These are phyloP conservation scores for Saccharomycopsis sp. DNA, from an alignment of 805 yeast species.

Conservation along the genomic window DNA sequence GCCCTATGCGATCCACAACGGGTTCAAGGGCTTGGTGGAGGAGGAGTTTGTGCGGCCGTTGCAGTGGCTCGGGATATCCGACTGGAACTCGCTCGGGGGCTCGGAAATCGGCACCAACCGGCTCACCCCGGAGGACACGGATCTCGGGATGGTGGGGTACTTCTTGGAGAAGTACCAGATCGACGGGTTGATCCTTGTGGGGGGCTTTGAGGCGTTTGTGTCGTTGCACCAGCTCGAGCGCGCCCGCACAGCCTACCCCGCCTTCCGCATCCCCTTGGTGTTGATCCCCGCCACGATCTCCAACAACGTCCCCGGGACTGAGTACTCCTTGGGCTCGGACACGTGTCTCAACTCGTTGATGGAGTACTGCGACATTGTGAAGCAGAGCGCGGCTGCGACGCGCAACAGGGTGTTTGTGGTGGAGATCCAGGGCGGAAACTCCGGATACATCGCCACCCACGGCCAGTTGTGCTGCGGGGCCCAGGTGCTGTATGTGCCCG, in stretches of 20 bases:
- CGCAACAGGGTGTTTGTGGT: constrained; percentile 75
- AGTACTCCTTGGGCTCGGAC: constrained; percentile 69
- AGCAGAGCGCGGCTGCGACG: constrained; percentile 72
- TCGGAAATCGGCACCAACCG: constrained; percentile 80
- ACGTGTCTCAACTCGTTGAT: constrained; percentile 67
- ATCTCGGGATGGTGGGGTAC: constrained; percentile 66
- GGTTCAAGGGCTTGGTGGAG: constrained; percentile 63
- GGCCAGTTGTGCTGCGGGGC: constrained; percentile 69
- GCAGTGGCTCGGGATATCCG: constrained; percentile 62
- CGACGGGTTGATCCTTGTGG: constrained; percentile 67
- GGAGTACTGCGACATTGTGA: constrained; percentile 70
- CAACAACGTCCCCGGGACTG: constrained; percentile 77
- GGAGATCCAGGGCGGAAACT: constrained; percentile 82
- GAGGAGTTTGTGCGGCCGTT: constrained; percentile 55
- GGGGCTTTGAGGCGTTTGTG: constrained; percentile 78
- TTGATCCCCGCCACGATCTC: constrained; percentile 75
- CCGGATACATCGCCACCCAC: constrained; percentile 69
- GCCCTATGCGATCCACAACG: constrained; percentile 66
- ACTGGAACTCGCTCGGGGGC: constrained; percentile 72
- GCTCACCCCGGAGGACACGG: constrained; percentile 55
- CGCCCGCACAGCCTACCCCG: constrained; percentile 56
- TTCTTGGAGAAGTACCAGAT: constrained; percentile 61
- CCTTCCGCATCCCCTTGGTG: constrained; percentile 71
- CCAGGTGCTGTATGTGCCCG: constrained; percentile 71
- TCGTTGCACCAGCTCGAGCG: constrained; percentile 60